Evolutionary conservation across 805 yeast genomes (phyloP).

Genomic region (Yarrowia sp.): DNA sequence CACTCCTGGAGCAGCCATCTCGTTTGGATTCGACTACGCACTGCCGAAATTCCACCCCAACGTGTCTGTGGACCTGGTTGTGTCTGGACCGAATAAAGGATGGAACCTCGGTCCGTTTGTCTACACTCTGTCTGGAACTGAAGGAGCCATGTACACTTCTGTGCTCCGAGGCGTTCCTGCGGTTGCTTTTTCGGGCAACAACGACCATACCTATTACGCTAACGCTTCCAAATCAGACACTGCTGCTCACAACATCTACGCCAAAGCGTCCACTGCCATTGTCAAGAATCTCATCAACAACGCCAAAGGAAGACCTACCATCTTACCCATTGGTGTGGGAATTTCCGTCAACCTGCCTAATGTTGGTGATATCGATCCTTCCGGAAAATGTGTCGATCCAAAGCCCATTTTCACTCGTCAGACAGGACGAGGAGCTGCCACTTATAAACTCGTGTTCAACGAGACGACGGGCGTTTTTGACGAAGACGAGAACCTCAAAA

Average conservation of each 20-base stretch:
- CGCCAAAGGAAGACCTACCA: neutral
- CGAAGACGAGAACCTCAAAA: neutral
- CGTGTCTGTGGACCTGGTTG: neutral
- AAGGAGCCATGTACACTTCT: conserved; percentile 8
- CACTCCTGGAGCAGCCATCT: conserved; percentile 1
- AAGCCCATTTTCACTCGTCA: conserved; percentile 10
- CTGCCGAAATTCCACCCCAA: neutral
- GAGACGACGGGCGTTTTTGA: neutral
- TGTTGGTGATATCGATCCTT: neutral
- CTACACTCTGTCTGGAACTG: conserved; percentile 3
- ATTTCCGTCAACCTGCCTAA: neutral
- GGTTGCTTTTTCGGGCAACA: neutral
- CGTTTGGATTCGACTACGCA: conserved; percentile 6
- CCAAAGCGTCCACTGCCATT: neutral
- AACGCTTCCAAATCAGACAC: neutral
- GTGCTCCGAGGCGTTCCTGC: neutral
- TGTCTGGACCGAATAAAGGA: conserved; percentile 5
- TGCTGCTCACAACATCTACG: neutral
- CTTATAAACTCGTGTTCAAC: conserved; percentile 1
- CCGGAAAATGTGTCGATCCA: neutral
- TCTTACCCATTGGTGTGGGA: neutral
- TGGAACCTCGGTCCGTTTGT: conserved; percentile 13
- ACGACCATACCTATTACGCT: conserved; percentile 4
- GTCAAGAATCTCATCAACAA: neutral
- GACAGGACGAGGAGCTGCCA: conserved; percentile 10